These are phyloP conservation scores for Aotearoamyces nothofagi DNA, from an alignment of 2,329 filamentous ascomycete genomes.

Conservation along the genomic window DNA sequence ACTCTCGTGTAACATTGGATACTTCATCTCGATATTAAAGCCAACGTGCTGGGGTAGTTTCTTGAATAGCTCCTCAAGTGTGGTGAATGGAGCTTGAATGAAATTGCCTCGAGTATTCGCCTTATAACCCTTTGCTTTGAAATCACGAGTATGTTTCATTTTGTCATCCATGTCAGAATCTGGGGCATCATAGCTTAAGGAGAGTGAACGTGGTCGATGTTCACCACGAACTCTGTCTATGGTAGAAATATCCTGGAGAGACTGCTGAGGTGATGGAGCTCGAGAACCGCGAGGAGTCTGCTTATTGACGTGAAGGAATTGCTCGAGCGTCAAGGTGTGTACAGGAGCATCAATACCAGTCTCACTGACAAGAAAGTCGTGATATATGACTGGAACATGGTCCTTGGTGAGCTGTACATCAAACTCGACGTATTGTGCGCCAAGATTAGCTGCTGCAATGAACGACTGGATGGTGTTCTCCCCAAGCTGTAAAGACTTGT, in stretches of 20 bases:
- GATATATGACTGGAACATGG: constrained; percentile 94
- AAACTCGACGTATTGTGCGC: constrained; percentile 60
- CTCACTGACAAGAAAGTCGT: constrained; percentile 95
- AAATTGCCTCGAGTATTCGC: constrained; percentile 87
- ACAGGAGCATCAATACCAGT: constrained; percentile 95
- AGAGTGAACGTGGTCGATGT: constrained; percentile 20
- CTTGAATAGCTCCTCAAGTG: constrained; percentile 81
- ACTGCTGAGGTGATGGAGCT: constrained; percentile 27
- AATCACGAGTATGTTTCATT: constrained; percentile 95
- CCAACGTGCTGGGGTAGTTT: constrained; percentile 70
- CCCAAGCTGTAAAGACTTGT: constrained; percentile 80
- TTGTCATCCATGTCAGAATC: constrained; percentile 44
- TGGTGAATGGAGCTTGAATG: constrained; percentile 92
- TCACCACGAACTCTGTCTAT: too few relatives aligned
- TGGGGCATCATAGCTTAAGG: constrained; percentile 13
- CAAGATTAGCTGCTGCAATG: constrained; percentile 87
- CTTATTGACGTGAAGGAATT: constrained; percentile 72
- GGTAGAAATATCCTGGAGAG: too few relatives aligned
- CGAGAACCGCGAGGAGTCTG: constrained; percentile 28
- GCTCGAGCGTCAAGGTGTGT: constrained; percentile 85
- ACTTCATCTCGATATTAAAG: constrained; percentile 99
- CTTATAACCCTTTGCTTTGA: constrained; percentile 90
- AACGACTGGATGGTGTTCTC: constrained; percentile 96
- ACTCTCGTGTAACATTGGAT: constrained; percentile 92
- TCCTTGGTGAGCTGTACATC: constrained; percentile 99